A percentile compares a stretch with the other conserved stretches of the same genome.
Evolutionary conservation across 23 red algal genomes (phyloP).

Genomic region (Pyropia haitanensis): DNA sequence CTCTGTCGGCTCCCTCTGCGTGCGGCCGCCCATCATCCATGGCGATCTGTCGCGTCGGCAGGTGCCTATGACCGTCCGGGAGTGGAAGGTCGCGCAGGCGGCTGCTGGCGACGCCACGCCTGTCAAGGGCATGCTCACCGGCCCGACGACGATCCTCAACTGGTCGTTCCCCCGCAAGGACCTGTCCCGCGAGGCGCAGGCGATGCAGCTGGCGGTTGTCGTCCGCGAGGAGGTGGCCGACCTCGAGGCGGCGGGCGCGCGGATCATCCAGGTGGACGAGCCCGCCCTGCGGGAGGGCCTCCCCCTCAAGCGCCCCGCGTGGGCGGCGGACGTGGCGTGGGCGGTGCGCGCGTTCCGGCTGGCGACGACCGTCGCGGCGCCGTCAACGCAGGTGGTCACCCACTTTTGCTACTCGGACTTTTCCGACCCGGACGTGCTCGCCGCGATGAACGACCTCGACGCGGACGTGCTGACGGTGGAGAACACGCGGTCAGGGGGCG

Average conservation of each 20-base stretch:
- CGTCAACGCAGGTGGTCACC: conserved; percentile 69
- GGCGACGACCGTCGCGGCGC: conserved; percentile 33
- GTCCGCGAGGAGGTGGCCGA: conserved; percentile 79
- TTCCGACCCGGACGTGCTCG: conserved; percentile 48
- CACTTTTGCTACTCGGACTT: conserved; percentile 94
- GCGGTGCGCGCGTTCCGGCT: conserved; percentile 79
- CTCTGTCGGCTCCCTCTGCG: conserved; percentile 70
- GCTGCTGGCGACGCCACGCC: conserved; percentile 38
- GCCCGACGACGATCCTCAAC: conserved; percentile 72
- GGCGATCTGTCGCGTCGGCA: conserved; percentile 65
- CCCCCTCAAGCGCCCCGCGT: conserved; percentile 54
- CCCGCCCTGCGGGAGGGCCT: conserved; percentile 84
- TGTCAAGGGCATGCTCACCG: conserved; percentile 95
- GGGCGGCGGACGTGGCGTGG: conserved; percentile 72
- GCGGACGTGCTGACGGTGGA: conserved; percentile 88
- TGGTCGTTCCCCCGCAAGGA: conserved; percentile 92
- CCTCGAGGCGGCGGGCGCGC: conserved; percentile 58
- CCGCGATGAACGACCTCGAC: conserved; percentile 70
- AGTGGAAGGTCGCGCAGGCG: conserved; percentile 62
- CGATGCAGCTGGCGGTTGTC: conserved; percentile 66
- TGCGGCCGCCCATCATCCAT: conserved; percentile 79
- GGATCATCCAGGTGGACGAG: conserved; percentile 86
- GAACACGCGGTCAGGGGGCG: conserved; percentile 63
- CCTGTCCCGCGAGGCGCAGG: conserved; percentile 59
- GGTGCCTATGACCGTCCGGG: conserved; percentile 64